These are phyloP conservation scores for Petasospora fabianii DNA, from an alignment of 1,139 yeast species.

Conservation along the genomic window DNA sequence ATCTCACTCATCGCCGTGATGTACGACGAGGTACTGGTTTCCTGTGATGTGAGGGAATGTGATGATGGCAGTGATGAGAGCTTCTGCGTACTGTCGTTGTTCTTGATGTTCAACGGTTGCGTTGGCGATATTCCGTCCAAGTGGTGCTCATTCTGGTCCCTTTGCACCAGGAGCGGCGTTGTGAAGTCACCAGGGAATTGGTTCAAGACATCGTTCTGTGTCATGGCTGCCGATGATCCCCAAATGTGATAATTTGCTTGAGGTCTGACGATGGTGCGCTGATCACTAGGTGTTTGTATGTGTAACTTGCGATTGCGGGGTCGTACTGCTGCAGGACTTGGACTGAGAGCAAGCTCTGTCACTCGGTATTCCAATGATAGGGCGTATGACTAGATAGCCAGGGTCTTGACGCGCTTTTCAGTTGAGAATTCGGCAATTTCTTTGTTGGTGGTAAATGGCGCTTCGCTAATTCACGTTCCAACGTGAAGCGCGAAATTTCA, in stretches of 20 bases:
- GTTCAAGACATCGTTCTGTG: conserved; percentile 4
- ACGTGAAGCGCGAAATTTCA: no score
- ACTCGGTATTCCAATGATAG: no score
- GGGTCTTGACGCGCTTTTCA: no score
- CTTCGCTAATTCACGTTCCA: no score
- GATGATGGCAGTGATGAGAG: conserved; percentile 4
- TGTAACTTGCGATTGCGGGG: neutral
- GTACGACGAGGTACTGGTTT: conserved; percentile 16
- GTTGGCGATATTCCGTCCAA: conserved; percentile 24
- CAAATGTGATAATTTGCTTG: no score
- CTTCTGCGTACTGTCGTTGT: neutral
- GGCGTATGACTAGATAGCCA: no score
- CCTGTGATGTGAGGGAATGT: conserved; percentile 15
- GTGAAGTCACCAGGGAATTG: conserved; percentile 7
- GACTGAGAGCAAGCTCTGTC: no score
- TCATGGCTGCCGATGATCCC: conserved; percentile 2
- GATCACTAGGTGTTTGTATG: neutral
- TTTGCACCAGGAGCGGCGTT: conserved; percentile 8
- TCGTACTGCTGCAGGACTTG: neutral
- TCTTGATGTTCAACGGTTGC: conserved; percentile 21
- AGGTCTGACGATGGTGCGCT: conserved; percentile 1
- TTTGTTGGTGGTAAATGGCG: no score
- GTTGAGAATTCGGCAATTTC: no score
- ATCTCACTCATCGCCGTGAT: conserved; percentile 21
- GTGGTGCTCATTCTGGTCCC: neutral